These are phyloP conservation scores for Ophiostoma ips DNA, from an alignment of 2,329 filamentous ascomycete species.

Conservation along the genomic window DNA sequence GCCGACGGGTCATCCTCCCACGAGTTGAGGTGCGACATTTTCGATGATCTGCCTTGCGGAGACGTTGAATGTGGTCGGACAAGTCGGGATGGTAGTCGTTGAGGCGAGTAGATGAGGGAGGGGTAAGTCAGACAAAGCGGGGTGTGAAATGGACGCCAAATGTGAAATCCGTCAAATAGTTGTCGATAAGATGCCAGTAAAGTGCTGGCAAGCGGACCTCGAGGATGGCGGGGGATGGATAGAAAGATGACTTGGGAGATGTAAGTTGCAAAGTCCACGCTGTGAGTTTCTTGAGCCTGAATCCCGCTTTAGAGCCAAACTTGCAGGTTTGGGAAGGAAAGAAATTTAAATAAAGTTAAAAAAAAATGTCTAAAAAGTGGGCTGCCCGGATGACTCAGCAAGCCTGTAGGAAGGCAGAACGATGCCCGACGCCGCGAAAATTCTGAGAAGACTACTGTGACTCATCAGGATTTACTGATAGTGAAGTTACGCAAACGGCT, in stretches of 20 bases:
- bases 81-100: not conserved
- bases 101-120: not conserved
- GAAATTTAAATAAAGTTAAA: not conserved
- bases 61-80: not conserved
- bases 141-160: no score
- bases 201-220: no score
- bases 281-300: not conserved
- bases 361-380: not conserved
- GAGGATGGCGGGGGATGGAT: no score
- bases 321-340: not conserved
- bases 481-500: no score
- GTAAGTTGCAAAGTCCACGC: no score
- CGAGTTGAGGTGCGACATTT: slow-evolving; percentile 61
- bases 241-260: no score
- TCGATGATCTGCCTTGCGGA: not conserved
- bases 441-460: no score
- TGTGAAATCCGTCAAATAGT: no score
- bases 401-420: not conserved
- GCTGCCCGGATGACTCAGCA: not conserved
- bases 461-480: no score
- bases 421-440: no score
- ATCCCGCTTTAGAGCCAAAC: not conserved
- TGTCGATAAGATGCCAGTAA: no score
- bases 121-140: not conserved
- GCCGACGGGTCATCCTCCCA: slow-evolving; percentile 82